Evolutionary conservation across 495 filamentous ascomycete species (phyloP).

Genomic region (Hypoxylon fuscum): DNA sequence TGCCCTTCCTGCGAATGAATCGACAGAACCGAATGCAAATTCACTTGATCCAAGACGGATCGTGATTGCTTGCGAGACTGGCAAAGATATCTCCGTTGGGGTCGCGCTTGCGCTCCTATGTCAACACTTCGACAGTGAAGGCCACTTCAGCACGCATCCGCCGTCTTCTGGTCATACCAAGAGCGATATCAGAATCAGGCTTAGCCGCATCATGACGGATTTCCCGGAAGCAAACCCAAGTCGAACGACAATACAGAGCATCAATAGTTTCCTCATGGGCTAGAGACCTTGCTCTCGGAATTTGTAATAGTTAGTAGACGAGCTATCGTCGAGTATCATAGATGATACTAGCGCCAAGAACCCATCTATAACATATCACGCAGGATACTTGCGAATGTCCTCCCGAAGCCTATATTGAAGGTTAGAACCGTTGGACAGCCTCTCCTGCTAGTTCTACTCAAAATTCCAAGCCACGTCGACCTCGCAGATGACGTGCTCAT

Average conservation of each 20-base stretch:
- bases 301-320: too few species aligned
- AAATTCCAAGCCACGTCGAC: too few species aligned
- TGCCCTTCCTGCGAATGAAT: not conserved
- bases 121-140: slow-evolving; percentile 50
- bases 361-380: too few species aligned
- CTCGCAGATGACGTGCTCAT: too few species aligned
- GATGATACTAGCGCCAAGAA: too few species aligned
- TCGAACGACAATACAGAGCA: slow-evolving; percentile 80
- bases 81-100: slow-evolving; percentile 55
- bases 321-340: too few species aligned
- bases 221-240: slow-evolving; percentile 81
- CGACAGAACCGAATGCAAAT: not conserved
- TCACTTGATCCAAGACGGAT: slow-evolving; percentile 29
- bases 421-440: too few species aligned
- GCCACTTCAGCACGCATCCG: slow-evolving; percentile 32
- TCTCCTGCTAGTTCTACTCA: too few species aligned
- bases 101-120: slow-evolving; percentile 61
- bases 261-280: slow-evolving; percentile 88
- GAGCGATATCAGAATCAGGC: slow-evolving; percentile 73
- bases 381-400: too few species aligned
- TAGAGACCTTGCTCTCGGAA: too few species aligned
- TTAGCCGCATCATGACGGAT: slow-evolving; percentile 80
- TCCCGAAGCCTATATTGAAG: too few species aligned
- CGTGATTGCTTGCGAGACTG: slow-evolving; percentile 52
- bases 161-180: slow-evolving; percentile 67